Conservation (phyloP, 495 filamentous ascomycete species). For the Neurospora terricola region DNA sequence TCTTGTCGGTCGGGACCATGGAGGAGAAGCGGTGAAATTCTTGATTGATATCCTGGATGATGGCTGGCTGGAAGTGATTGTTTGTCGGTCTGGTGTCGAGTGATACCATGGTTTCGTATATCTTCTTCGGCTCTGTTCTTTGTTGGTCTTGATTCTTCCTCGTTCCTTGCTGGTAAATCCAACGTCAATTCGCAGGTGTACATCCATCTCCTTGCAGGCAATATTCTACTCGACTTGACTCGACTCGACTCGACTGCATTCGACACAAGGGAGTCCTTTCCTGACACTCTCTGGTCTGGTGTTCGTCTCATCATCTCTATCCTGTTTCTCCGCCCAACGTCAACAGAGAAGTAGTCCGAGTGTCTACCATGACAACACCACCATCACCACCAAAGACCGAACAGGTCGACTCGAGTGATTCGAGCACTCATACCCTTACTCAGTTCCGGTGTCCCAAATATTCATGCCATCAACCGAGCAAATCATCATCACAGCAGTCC, state of each 20-base stretch:
- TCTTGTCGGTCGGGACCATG: neutral
- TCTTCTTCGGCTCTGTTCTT: neutral
- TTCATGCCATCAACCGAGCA: neutral
- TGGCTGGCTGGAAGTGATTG: neutral
- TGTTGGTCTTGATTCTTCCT: neutral
- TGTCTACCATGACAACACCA: neutral
- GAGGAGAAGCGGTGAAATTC: neutral
- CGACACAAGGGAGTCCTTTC: neutral
- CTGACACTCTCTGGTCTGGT: neutral
- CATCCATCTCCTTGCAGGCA: no score
- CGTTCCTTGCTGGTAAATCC: neutral
- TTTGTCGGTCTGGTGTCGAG: neutral
- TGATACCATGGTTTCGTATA: neutral
- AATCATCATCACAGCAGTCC: neutral
- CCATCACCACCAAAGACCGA: neutral
- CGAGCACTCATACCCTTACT: neutral
- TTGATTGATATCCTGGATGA: neutral
- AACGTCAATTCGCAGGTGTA: neutral
- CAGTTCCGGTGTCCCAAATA: neutral
- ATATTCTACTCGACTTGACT: neutral
- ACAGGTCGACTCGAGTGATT: neutral
- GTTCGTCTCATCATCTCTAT: neutral
- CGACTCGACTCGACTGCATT: neutral
- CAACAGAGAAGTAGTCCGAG: neutral
- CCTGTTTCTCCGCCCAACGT: neutral